phyloP scores from a whole-genome alignment of 1,284 basidiomycete genomes.

The Ceratobasidium sp. region DNA sequence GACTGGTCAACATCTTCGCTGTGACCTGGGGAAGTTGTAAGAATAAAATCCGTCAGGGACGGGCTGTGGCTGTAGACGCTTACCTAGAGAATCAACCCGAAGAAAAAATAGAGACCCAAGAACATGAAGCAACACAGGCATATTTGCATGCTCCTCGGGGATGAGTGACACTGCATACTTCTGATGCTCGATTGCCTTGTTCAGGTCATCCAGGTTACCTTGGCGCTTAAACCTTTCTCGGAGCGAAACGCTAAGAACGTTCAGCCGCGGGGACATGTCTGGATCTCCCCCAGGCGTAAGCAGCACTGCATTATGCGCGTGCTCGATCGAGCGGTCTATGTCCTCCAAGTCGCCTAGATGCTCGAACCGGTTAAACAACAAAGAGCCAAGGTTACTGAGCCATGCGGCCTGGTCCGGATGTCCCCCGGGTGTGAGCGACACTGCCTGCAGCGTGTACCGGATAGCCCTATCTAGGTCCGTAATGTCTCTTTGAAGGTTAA shows the following conservation, averaged over 20 bases:
- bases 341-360: neutral
- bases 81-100: neutral
- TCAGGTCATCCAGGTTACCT: neutral
- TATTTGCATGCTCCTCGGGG: neutral
- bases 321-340: neutral
- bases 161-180: neutral
- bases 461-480: slow-evolving; percentile 6
- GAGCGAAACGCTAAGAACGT: neutral
- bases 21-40: too few relatives aligned
- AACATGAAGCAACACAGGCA: too few relatives aligned
- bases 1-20: neutral
- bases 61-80: too few relatives aligned
- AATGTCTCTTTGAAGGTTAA: neutral
- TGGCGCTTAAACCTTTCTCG: neutral
- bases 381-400: slow-evolving; percentile 7
- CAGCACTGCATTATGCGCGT: neutral
- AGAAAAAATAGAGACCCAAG: neutral
- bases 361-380: neutral
- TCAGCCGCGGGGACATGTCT: neutral
- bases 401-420: neutral
- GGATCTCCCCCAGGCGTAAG: neutral
- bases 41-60: too few relatives aligned
- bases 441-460: neutral
- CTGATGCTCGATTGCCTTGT: neutral
- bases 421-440: neutral